Base-by-base conservation (phyloP, 148 eudicot species). In the Cornus suecica region DNA sequence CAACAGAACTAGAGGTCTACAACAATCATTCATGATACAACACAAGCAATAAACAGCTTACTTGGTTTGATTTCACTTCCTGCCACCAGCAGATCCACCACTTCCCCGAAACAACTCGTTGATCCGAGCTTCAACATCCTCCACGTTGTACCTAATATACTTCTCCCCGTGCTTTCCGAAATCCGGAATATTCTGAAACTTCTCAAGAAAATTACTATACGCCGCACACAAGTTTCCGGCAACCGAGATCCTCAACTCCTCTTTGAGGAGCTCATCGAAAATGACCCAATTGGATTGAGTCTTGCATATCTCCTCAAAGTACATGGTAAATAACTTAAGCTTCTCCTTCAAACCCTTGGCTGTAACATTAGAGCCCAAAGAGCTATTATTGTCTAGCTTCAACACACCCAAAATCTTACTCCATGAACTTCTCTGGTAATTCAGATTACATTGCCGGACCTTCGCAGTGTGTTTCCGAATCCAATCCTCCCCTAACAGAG, bases 401-500 rank as follows among this genome's bases (percentile, higher is more conserved):
- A 96, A 78, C 69, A 84, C 82, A 42, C 88, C 90, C 64, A 91
- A 66, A 45, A 93, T 86, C 86, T 89, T 93, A 74, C 84, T 89
- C 99, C 99, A 96, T 1, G 98, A 88, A 66, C 85, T 88, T 83
- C 97, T 90, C 65, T 90, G 97, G 79, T 91, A 96, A 77, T 76
- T 93, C 71, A 73, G 81, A 72, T 89, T 93, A 62, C 79, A 86
- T 58, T 96, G 99, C 78, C 86, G 80, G 10, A 93, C 90, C 77
- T 96, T 96, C 0, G 87, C 88, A 8, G 70, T 79, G 74, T 91
- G 93, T 78, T 93, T 96, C 75, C 90, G 77, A 9, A 90, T 86
- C 99, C 99, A 96, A 85, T 93, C 97, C 0, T 93, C 97, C 0
- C 97, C 98, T 69, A 96, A 82, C 22, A 96, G 81, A 70, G 82